Percentiles rank a stretch among this genome's conserved stretches.
Evolutionary conservation across 495 filamentous ascomycete genomes (phyloP).

Genomic region (Aspergillus saccharolyticus): DNA sequence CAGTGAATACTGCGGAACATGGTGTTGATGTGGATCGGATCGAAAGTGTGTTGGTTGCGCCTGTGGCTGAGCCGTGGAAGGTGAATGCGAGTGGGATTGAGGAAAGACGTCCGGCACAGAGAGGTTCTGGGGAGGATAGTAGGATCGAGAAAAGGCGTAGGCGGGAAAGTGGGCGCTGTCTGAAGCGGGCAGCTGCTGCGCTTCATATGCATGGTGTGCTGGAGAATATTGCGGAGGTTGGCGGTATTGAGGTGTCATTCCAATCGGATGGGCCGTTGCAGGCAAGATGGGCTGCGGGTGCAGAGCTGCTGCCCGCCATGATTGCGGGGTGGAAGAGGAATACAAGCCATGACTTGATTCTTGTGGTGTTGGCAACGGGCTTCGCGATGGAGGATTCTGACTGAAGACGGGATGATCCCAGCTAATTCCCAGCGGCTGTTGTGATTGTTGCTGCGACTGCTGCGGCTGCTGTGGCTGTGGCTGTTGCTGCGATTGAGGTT

Average conservation of each 20-base stretch:
- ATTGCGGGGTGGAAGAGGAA: slow-evolving; percentile 26
- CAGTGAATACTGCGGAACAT: slow-evolving; percentile 25
- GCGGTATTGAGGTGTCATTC: slow-evolving; percentile 27
- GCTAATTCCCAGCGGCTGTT: slow-evolving; percentile 27
- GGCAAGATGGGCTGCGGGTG: slow-evolving; percentile 20
- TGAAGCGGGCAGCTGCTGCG: slow-evolving; percentile 23
- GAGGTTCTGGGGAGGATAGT: slow-evolving; percentile 31
- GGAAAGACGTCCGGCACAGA: slow-evolving; percentile 28
- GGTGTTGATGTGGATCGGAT: slow-evolving; percentile 14
- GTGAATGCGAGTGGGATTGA: slow-evolving; percentile 15
- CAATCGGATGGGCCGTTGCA: slow-evolving; percentile 23
- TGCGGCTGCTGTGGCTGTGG: slow-evolving; percentile 28
- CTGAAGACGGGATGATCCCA: slow-evolving; percentile 35
- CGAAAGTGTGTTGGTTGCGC: slow-evolving; percentile 18
- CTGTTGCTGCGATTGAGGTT: slow-evolving; percentile 21
- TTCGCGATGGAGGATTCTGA: slow-evolving; percentile 29
- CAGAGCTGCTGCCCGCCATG: slow-evolving; percentile 35
- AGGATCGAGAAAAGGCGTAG: slow-evolving; percentile 30
- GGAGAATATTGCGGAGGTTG: slow-evolving; percentile 33
- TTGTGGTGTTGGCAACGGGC: slow-evolving; percentile 20
- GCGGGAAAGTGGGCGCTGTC: slow-evolving; percentile 33
- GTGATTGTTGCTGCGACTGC: slow-evolving; percentile 22
- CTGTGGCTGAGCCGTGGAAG: slow-evolving; percentile 24
- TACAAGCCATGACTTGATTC: slow-evolving; percentile 30
- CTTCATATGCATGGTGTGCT: slow-evolving; percentile 33